phyloP scores from a whole-genome alignment of 2,329 filamentous ascomycete species.

The Periglandula ipomoeae region DNA sequence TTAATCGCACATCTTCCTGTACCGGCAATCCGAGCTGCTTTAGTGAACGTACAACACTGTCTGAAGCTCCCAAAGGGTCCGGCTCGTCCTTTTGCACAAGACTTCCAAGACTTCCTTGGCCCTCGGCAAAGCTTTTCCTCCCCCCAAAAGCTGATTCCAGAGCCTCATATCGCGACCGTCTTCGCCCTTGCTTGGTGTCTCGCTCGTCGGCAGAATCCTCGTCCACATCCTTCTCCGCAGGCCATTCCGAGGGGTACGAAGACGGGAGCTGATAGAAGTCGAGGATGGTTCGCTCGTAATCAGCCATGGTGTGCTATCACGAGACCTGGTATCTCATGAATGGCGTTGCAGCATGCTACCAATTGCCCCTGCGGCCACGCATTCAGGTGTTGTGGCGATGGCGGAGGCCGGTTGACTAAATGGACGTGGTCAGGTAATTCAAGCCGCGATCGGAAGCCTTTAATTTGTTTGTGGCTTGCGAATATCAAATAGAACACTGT shows the following conservation, averaged over 20 bases:
- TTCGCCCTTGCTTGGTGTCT: conserved; percentile 40
- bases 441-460: too few species aligned
- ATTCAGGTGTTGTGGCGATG: not conserved
- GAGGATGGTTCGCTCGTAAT: conserved; percentile 67
- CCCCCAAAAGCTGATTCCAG: conserved; percentile 66
- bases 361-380: not conserved
- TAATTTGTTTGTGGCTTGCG: not conserved
- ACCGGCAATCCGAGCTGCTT: conserved; percentile 68
- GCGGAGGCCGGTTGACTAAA: too few species aligned
- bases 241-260: conserved; percentile 77
- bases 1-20: conserved; percentile 71
- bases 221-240: conserved; percentile 65
- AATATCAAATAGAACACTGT: not conserved
- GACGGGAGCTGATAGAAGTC: conserved; percentile 83
- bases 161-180: conserved; percentile 75
- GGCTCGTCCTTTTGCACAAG: conserved; percentile 85
- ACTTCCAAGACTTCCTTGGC: conserved; percentile 50
- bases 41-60: conserved; percentile 77
- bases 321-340: not conserved
- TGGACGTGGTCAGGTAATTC: too few species aligned
- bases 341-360: conserved; percentile 3
- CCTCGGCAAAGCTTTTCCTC: conserved; percentile 42
- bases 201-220: conserved; percentile 53
- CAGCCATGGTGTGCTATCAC: conserved; percentile 41
- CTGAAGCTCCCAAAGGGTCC: conserved; percentile 79